These are phyloP conservation scores for Paramecium sonneborni DNA, from an alignment of 73 alveolate genomes.

Conservation along the genomic window DNA sequence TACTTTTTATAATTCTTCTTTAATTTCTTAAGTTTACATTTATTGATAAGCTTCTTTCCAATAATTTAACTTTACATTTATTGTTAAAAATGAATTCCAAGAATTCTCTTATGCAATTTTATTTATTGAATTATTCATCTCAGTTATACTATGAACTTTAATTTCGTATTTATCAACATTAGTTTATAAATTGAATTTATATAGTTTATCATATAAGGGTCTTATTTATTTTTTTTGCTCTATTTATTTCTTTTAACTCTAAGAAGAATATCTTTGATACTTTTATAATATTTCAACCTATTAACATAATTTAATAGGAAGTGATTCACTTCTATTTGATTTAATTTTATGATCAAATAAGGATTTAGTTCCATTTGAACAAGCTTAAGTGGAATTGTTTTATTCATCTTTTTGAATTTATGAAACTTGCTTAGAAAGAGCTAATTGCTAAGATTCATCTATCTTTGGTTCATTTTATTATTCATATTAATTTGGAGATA, in stretches of 20 bases:
- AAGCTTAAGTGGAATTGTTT: slow-evolving; percentile 6
- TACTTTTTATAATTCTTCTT: slow-evolving; percentile 44
- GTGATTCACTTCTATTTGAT: slow-evolving; percentile 33
- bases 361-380: not conserved
- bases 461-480: not conserved
- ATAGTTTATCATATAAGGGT: not conserved
- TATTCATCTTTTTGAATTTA: not conserved
- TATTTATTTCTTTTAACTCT: not conserved
- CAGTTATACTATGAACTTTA: slow-evolving; percentile 8
- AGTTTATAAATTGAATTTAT: slow-evolving; percentile 12
- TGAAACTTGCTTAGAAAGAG: slow-evolving; percentile 3
- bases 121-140: not conserved
- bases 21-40: not conserved
- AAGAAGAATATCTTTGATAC: not conserved
- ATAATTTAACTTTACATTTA: slow-evolving; percentile 19
- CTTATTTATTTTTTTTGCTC: not conserved
- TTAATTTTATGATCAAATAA: not conserved
- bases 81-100: slow-evolving; percentile 33
- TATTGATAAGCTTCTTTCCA: slow-evolving; percentile 51
- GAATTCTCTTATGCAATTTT: slow-evolving; percentile 37
- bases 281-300: not conserved
- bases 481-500: not conserved
- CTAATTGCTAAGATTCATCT: not conserved
- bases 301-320: not conserved
- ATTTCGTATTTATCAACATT: slow-evolving; percentile 48